These are phyloP conservation scores for Ustilago nuda DNA, from an alignment of 1,284 basidiomycete genomes.

Conservation along the genomic window DNA sequence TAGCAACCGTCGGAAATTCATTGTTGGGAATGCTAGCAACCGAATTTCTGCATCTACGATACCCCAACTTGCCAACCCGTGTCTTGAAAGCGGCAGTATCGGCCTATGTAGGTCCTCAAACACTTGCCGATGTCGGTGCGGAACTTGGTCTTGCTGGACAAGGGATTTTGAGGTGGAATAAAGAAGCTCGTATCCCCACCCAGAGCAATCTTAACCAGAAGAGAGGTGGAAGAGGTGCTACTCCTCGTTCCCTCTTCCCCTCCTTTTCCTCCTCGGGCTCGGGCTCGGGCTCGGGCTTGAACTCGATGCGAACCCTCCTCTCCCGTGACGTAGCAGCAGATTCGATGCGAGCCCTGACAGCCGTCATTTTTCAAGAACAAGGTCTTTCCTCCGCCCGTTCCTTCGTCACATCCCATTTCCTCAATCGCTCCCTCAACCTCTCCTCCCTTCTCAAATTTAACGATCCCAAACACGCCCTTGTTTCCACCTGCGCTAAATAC, in stretches of 20 bases:
- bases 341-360: constrained; percentile 72
- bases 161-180: constrained; percentile 70
- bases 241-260: not conserved
- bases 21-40: constrained; percentile 90
- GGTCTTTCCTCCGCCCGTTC: constrained; percentile 40
- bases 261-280: not conserved
- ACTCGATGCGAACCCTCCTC: constrained; percentile 38
- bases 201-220: constrained; percentile 15
- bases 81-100: constrained; percentile 90
- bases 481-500: constrained; percentile 67
- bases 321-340: constrained; percentile 65
- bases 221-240: constrained; percentile 19
- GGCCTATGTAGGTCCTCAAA: constrained; percentile 86
- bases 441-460: constrained; percentile 85
- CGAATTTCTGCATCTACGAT: constrained; percentile 84
- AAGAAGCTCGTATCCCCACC: constrained; percentile 70
- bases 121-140: constrained; percentile 84
- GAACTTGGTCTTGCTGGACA: constrained; percentile 69
- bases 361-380: constrained; percentile 73
- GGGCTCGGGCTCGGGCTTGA: no score
- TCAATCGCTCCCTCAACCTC: constrained; percentile 72
- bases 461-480: constrained; percentile 69
- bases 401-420: constrained; percentile 55
- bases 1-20: constrained; percentile 85
- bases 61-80: constrained; percentile 89